phyloP scores from a whole-genome alignment of 2,329 filamentous ascomycete genomes.

The Helminthosporium solani region DNA sequence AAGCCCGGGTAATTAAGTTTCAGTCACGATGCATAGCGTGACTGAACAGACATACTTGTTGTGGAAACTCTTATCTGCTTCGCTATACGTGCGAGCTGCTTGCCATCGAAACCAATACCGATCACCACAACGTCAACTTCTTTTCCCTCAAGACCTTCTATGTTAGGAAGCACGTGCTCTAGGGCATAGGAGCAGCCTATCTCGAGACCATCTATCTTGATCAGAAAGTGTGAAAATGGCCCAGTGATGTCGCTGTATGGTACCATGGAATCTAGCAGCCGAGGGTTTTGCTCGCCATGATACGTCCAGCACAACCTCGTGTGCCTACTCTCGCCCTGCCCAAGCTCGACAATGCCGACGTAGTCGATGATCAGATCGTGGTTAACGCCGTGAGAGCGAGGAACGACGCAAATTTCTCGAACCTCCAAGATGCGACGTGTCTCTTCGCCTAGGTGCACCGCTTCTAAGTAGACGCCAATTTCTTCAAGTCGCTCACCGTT shows the following conservation, averaged over 20 bases:
- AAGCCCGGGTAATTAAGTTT: too few relatives aligned
- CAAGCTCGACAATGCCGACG: constrained; percentile 15
- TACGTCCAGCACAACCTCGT: constrained; percentile 30
- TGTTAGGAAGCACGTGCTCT: constrained; percentile 21
- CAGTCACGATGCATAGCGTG: too few relatives aligned
- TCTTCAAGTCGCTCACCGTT: constrained; percentile 20
- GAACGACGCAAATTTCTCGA: constrained; percentile 19
- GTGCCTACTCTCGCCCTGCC: constrained; percentile 19
- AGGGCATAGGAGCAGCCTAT: constrained; percentile 33
- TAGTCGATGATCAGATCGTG: constrained; percentile 9
- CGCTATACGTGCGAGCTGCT: constrained; percentile 9
- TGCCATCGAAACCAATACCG: constrained; percentile 35
- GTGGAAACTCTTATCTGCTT: too few relatives aligned
- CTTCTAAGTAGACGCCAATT: constrained; percentile 23
- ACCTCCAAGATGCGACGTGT: constrained; percentile 10
- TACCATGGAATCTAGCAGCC: constrained; percentile 5
- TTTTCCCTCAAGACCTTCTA: constrained; percentile 10
- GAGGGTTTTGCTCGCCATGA: neutral
- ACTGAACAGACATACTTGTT: too few relatives aligned
- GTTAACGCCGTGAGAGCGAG: neutral
- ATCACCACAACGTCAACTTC: constrained; percentile 16
- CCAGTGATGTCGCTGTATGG: constrained; percentile 39
- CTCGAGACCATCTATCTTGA: constrained; percentile 22
- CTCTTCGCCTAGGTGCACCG: constrained; percentile 1
- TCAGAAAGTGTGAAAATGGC: constrained; percentile 34